phyloP scores from a whole-genome alignment of 306 rosid species.

The Ammopiptanthus mongolicus region DNA sequence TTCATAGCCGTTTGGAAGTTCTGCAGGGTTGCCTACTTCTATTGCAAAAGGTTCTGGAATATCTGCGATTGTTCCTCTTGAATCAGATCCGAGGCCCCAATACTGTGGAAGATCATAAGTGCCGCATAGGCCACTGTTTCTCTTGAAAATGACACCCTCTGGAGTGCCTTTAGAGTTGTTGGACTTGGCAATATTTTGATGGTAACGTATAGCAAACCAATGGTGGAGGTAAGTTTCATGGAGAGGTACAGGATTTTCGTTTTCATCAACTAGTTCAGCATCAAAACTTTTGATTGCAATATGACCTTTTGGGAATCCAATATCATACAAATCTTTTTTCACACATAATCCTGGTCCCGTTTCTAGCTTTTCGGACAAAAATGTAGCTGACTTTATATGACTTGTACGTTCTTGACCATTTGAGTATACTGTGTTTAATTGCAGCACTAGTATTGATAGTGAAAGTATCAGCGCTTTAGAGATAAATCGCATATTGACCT shows the following conservation, averaged over 20 bases:
- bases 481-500: neutral
- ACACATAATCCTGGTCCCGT: neutral
- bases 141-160: neutral
- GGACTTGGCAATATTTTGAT: neutral
- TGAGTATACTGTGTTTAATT: neutral
- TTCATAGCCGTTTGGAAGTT: constrained; percentile 15
- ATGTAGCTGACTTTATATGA: neutral
- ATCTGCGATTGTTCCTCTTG: neutral
- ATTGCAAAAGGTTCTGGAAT: neutral
- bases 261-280: neutral
- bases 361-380: neutral
- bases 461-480: neutral
- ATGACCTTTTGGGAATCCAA: neutral
- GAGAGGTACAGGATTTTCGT: neutral
- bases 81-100: neutral
- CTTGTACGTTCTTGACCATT: neutral
- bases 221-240: neutral
- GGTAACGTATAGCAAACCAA: neutral
- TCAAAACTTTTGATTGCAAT: neutral
- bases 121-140: neutral
- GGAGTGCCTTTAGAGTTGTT: too few species aligned
- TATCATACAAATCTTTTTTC: neutral
- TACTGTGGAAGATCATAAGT: neutral
- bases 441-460: neutral
- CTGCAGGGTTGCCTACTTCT: neutral